These are phyloP conservation scores for Waltergamsia citrina DNA, from an alignment of 2,329 filamentous ascomycete species.

Conservation along the genomic window DNA sequence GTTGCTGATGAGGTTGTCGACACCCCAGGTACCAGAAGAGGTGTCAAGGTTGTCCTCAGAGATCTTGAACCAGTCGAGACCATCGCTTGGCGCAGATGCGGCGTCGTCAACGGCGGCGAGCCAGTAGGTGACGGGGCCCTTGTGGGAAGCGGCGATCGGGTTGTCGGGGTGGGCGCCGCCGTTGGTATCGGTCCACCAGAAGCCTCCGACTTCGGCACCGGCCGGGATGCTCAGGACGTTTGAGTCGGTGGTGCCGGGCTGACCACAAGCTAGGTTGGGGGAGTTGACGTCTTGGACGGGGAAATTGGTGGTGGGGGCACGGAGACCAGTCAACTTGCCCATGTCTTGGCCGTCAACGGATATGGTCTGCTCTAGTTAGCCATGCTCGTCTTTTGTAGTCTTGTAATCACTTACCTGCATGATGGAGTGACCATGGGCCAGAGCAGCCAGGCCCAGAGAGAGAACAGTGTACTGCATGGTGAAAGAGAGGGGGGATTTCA, in stretches of 20 bases:
- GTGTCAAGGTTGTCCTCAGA: slow-evolving; percentile 27
- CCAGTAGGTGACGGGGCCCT: slow-evolving; percentile 39
- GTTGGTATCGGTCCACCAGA: slow-evolving; percentile 42
- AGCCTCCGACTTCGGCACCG: slow-evolving; percentile 36
- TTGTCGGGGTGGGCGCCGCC: slow-evolving; percentile 37
- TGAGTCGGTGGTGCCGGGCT: slow-evolving; percentile 22
- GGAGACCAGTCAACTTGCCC: slow-evolving; percentile 37
- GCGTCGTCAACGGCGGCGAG: slow-evolving; percentile 38
- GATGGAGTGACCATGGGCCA: slow-evolving; percentile 28
- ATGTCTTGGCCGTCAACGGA: slow-evolving; percentile 38
- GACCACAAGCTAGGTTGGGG: slow-evolving; percentile 35
- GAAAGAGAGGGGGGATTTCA: too few relatives aligned
- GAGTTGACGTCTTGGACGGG: slow-evolving; percentile 38
- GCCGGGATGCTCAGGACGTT: slow-evolving; percentile 33
- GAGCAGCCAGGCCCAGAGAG: slow-evolving; percentile 12
- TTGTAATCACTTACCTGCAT: slow-evolving; percentile 20
- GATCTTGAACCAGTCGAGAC: slow-evolving; percentile 42
- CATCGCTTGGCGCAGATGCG: slow-evolving; percentile 23
- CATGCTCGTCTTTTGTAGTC: too few relatives aligned
- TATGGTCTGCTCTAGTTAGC: slow-evolving; percentile 20
- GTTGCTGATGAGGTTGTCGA: slow-evolving; percentile 12
- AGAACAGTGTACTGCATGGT: slow-evolving; percentile 8
- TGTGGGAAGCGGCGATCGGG: slow-evolving; percentile 36
- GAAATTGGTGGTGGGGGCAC: slow-evolving; percentile 37
- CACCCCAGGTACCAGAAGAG: slow-evolving; percentile 16